Evolutionary conservation across 2,329 filamentous ascomycete species (phyloP).

Genomic region (Aphanoascus verrucosus): DNA sequence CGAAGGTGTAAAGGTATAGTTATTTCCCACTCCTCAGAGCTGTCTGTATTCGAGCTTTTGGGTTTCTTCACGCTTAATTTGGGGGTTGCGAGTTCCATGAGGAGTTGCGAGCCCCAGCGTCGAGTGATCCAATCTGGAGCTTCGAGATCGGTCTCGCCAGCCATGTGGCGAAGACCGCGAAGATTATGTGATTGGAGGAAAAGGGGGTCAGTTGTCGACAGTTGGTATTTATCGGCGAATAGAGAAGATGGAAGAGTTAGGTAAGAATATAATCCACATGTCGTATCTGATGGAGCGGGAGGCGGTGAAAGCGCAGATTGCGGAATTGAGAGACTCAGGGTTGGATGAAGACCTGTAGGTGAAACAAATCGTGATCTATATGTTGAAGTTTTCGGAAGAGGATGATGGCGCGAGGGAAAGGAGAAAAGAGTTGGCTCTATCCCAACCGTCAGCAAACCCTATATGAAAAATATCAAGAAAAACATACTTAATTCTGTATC

Average conservation of each 20-base stretch:
- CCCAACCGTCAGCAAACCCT: slow-evolving; percentile 49
- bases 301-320: slow-evolving; percentile 40
- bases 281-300: slow-evolving; percentile 37
- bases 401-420: slow-evolving; percentile 69
- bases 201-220: slow-evolving; percentile 47
- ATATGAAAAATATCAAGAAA: slow-evolving; percentile 64
- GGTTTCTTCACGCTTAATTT: slow-evolving; percentile 14
- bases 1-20: slow-evolving; percentile 72
- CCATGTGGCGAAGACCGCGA: slow-evolving; percentile 54
- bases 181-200: slow-evolving; percentile 77
- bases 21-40: slow-evolving; percentile 24
- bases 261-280: slow-evolving; percentile 66
- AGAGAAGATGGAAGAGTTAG: slow-evolving; percentile 69
- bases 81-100: slow-evolving; percentile 61
- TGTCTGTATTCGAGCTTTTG: not conserved
- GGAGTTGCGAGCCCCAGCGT: slow-evolving; percentile 66
- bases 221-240: slow-evolving; percentile 81
- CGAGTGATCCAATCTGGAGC: slow-evolving; percentile 70
- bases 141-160: slow-evolving; percentile 76
- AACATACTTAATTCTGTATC: slow-evolving; percentile 53
- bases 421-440: slow-evolving; percentile 66
- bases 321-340: slow-evolving; percentile 56
- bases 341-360: slow-evolving; percentile 76
- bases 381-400: slow-evolving; percentile 38
- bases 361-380: slow-evolving; percentile 56